phyloP scores from a whole-genome alignment of 306 rosid species.

The Gastrolobium villosum region DNA sequence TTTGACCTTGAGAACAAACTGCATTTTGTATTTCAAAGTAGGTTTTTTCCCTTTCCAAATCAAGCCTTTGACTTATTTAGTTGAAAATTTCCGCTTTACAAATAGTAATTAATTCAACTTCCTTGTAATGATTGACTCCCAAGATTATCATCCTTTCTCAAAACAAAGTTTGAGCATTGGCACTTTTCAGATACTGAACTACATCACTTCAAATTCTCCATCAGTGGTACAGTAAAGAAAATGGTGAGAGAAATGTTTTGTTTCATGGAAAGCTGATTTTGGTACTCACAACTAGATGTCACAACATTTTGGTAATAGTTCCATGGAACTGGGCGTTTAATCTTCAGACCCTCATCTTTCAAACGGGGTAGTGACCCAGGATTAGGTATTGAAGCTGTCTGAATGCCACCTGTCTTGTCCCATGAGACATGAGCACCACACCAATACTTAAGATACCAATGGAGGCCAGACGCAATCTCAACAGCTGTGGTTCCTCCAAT shows the following conservation, averaged over 20 bases:
- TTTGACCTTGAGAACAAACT: constrained; percentile 30
- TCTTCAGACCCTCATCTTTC: constrained; percentile 63
- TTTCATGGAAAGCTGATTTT: constrained; percentile 30
- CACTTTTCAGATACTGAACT: constrained; percentile 33
- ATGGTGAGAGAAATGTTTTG: constrained; percentile 12
- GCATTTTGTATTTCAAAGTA: not conserved
- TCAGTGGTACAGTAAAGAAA: constrained; percentile 6
- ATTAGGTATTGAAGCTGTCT: constrained; percentile 77
- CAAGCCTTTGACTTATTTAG: constrained; percentile 1
- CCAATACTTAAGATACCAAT: constrained; percentile 95
- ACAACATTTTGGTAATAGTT: constrained; percentile 98
- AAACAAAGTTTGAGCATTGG: constrained; percentile 15
- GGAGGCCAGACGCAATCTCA: constrained; percentile 89
- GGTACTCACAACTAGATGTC: constrained; percentile 91
- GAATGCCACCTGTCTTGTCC: constrained; percentile 95
- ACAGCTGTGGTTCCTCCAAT: constrained; percentile 88
- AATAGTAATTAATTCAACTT: constrained; percentile 30
- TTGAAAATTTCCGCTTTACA: constrained; percentile 16
- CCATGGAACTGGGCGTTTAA: constrained; percentile 90
- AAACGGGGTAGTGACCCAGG: constrained; percentile 84
- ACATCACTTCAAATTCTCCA: constrained; percentile 32
- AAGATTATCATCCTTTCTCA: constrained; percentile 17
- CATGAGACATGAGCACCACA: constrained; percentile 93
- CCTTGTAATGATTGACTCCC: constrained; percentile 10
- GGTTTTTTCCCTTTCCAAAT: constrained; percentile 12